Conservation (phyloP, 2,329 filamentous ascomycete genomes). For the Dryadomyces quercus-mongolicae region DNA sequence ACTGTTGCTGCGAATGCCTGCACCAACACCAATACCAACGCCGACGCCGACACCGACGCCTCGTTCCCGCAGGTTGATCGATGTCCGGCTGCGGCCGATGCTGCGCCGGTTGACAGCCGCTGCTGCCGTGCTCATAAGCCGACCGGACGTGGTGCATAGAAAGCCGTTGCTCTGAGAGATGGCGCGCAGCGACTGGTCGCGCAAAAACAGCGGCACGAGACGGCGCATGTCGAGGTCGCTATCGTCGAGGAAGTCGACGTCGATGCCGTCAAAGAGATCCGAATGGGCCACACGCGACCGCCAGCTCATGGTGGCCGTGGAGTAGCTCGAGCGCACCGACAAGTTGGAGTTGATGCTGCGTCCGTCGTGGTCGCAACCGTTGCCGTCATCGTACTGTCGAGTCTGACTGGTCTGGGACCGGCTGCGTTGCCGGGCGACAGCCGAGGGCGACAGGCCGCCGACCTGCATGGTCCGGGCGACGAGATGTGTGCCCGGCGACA, state of each 20-base stretch:
- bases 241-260: conserved; percentile 20
- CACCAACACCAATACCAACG: not conserved
- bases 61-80: not conserved
- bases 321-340: not conserved
- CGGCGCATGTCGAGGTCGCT: conserved; percentile 32
- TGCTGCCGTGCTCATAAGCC: conserved; percentile 6
- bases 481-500: conserved; percentile 1
- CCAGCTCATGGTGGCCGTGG: not conserved
- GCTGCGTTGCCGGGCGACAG: not conserved
- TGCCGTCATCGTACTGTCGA: not conserved
- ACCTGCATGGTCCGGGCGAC: conserved; percentile 8
- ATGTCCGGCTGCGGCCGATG: not conserved
- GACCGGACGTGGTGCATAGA: conserved; percentile 1
- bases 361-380: not conserved
- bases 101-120: conserved; percentile 6
- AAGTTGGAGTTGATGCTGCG: not conserved
- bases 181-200: conserved; percentile 6
- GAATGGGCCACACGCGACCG: not conserved
- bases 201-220: conserved; percentile 37
- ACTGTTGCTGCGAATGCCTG: not conserved
- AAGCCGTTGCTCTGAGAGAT: conserved; percentile 9
- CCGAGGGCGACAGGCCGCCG: not conserved
- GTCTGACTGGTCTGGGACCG: not conserved
- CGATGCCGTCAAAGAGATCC: not conserved
- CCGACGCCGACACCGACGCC: not conserved